Evolutionary conservation across 345 rosid species (phyloP).

Genomic region (Salix brachista): DNA sequence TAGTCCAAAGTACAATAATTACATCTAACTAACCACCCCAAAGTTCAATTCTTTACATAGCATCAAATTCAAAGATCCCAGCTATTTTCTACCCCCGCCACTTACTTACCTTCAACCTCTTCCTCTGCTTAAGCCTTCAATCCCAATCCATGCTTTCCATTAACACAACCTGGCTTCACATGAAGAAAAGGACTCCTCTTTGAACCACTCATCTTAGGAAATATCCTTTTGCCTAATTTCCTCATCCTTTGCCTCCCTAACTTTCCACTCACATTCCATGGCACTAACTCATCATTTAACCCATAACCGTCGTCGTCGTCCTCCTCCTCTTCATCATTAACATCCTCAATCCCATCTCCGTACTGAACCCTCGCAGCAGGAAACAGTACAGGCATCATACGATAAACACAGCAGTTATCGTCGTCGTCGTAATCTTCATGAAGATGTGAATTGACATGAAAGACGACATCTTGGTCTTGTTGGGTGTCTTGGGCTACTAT

Average conservation of each 20-base stretch:
- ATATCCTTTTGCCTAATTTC: conserved; percentile 50
- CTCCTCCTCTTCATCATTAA: not conserved
- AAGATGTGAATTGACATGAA: not conserved
- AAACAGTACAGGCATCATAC: not conserved
- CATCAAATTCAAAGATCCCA: not conserved
- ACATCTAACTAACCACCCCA: not conserved
- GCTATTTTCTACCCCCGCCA: not conserved
- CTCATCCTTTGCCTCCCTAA: conserved; percentile 48
- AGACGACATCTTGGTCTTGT: not conserved
- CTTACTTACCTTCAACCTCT: conserved; percentile 1
- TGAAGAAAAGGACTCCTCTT: conserved; percentile 25
- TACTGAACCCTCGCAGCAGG: not conserved
- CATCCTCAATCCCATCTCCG: not conserved
- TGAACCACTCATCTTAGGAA: conserved; percentile 29
- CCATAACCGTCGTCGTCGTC: conserved; percentile 17
- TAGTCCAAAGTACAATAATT: not conserved
- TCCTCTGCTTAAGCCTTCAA: conserved; percentile 23
- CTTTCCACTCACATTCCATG: conserved; percentile 35
- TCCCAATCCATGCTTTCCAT: conserved; percentile 52
- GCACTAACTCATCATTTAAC: conserved; percentile 47
- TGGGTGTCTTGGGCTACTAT: not conserved
- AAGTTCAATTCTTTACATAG: no score
- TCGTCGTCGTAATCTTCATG: not conserved
- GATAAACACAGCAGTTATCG: not conserved
- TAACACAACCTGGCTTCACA: conserved; percentile 48